Conservation (phyloP, 768 basidiomycete species). For the Boletus edulis region DNA sequence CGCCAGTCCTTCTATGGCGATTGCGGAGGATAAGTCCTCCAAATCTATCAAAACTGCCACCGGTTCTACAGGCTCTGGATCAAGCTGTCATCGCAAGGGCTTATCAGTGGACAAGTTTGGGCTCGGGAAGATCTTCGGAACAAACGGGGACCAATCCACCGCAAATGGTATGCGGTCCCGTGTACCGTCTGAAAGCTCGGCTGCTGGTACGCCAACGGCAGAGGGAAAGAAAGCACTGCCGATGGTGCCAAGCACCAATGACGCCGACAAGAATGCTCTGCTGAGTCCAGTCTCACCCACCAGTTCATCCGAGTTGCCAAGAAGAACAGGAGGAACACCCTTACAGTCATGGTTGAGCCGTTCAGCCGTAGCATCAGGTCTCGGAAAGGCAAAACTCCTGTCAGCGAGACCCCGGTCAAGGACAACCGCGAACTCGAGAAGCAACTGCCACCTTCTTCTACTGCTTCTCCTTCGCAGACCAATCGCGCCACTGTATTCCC, state of each 20-base stretch:
- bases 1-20: constrained; percentile 41
- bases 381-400: constrained; percentile 34
- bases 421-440: constrained; percentile 39
- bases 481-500: constrained; percentile 26
- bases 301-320: constrained; percentile 39
- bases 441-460: constrained; percentile 31
- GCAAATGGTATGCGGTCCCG: constrained; percentile 38
- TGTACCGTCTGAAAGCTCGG: constrained; percentile 42
- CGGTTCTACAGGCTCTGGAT: constrained; percentile 38
- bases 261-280: constrained; percentile 30
- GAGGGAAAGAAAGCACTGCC: constrained; percentile 18
- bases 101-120: constrained; percentile 80
- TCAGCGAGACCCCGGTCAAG: constrained; percentile 40
- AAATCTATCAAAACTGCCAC: constrained; percentile 29
- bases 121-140: constrained; percentile 69
- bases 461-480: constrained; percentile 28
- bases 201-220: constrained; percentile 17
- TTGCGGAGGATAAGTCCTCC: constrained; percentile 26
- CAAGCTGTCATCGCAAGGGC: constrained; percentile 61
- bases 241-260: constrained; percentile 3
- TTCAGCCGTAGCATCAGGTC: constrained; percentile 49
- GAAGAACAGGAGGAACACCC: constrained; percentile 73
- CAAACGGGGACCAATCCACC: constrained; percentile 33
- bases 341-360: constrained; percentile 86
- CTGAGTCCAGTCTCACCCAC: constrained; percentile 35